A percentile compares a stretch with the other conserved stretches of the same genome.
Conservation (phyloP, 495 filamentous ascomycete species). For the Neurospora hispaniola region DNA sequence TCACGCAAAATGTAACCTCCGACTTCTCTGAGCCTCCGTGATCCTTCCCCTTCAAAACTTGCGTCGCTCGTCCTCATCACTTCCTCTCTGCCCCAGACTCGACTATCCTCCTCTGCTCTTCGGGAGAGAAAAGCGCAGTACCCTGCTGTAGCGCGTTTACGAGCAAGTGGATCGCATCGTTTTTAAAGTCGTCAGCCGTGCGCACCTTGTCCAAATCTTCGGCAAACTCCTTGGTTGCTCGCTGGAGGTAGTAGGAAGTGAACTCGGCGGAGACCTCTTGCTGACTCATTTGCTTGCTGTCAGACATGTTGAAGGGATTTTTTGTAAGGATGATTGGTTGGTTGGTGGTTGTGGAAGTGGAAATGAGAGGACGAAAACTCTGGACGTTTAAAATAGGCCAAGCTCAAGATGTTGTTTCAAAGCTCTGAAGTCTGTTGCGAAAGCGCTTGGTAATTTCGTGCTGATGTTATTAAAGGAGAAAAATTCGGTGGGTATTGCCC, state of each 20-base stretch:
- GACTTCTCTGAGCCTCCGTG: neutral
- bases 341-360: neutral
- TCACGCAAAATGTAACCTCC: neutral
- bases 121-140: slow-evolving; percentile 34
- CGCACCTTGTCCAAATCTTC: slow-evolving; percentile 62
- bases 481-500: neutral
- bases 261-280: slow-evolving; percentile 36
- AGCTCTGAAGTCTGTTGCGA: neutral
- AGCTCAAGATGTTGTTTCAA: neutral
- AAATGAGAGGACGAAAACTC: neutral
- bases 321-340: slow-evolving; percentile 2
- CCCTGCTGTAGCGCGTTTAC: slow-evolving; percentile 58
- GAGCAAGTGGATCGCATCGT: slow-evolving; percentile 49
- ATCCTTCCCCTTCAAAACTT: neutral
- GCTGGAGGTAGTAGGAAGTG: slow-evolving; percentile 53
- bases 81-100: slow-evolving; percentile 2
- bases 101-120: slow-evolving; percentile 31
- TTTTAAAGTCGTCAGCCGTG: slow-evolving; percentile 54
- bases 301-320: slow-evolving; percentile 1
- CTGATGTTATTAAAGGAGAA: neutral
- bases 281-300: slow-evolving; percentile 21
- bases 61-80: neutral
- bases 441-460: neutral
- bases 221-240: slow-evolving; percentile 54
- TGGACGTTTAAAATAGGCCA: neutral